Percentiles rank a stretch among this genome's conserved stretches.
Conservation (phyloP, 331 rosid genomes). For the Pyracantha coccinea region DNA sequence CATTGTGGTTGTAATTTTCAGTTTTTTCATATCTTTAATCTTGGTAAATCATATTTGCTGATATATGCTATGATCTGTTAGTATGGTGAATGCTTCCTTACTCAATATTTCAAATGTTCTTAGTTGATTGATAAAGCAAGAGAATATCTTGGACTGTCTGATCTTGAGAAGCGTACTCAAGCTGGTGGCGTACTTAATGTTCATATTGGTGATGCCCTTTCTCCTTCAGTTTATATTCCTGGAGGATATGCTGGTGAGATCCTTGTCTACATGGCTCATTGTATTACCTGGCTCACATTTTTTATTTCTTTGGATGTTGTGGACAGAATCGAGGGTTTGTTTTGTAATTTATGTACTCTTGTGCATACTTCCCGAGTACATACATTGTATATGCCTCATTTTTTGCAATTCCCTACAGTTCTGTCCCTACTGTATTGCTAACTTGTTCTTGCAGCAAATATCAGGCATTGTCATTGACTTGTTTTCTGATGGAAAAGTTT, state of each 20-base stretch:
- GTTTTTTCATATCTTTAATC: not conserved
- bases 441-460: conserved; percentile 32
- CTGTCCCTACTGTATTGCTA: conserved; percentile 9
- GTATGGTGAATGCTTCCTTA: conserved; percentile 15
- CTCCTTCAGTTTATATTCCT: conserved; percentile 43
- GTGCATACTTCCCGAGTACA: conserved; percentile 3
- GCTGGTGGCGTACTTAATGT: conserved; percentile 76
- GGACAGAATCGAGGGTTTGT: not conserved
- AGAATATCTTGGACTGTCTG: conserved; percentile 64
- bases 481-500: conserved; percentile 67
- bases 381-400: not conserved
- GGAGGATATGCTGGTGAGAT: conserved; percentile 82
- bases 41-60: not conserved
- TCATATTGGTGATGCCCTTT: conserved; percentile 72
- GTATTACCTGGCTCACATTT: conserved; percentile 7
- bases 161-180: conserved; percentile 65
- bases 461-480: conserved; percentile 83
- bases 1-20: not conserved
- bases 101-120: conserved; percentile 4
- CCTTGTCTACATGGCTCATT: conserved; percentile 13
- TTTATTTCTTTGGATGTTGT: conserved; percentile 1
- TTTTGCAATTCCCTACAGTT: not conserved
- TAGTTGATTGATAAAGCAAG: conserved; percentile 90
- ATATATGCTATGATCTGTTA: not conserved
- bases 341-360: not conserved